Conservation (phyloP, 345 rosid species). For the Populus pruinosa region DNA sequence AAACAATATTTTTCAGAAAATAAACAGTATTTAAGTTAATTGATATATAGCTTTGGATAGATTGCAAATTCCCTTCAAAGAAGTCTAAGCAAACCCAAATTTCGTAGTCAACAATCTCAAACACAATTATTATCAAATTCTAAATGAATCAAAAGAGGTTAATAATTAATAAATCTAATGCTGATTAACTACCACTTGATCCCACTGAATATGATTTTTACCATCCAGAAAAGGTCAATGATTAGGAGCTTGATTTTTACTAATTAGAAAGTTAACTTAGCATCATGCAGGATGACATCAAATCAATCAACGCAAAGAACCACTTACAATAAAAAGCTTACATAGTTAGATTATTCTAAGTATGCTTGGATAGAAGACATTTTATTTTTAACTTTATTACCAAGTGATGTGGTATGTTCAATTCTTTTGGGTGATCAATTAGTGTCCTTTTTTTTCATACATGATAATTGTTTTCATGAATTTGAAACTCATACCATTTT, state of each 20-base stretch:
- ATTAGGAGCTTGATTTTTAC: background rate
- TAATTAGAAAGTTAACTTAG: background rate
- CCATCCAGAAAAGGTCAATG: background rate
- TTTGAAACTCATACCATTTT: no score
- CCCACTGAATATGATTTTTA: background rate
- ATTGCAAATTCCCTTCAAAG: background rate
- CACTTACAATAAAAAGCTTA: background rate
- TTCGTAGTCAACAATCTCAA: background rate
- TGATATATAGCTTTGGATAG: background rate
- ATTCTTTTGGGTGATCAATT: no score
- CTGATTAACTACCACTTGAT: background rate
- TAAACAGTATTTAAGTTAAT: background rate
- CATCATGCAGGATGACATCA: no score
- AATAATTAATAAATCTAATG: background rate
- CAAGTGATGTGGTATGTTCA: background rate
- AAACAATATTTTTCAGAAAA: background rate
- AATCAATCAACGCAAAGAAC: background rate
- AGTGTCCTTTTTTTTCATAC: no score
- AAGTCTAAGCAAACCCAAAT: background rate
- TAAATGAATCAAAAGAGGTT: background rate
- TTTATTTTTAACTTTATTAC: background rate
- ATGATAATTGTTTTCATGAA: no score
- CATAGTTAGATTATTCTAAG: background rate
- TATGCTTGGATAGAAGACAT: background rate
- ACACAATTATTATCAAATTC: background rate